Percentiles rank a stretch among this genome's conserved stretches.
Evolutionary conservation across 148 eudicot genomes (phyloP).

Genomic region (Talinum fruticosum): DNA sequence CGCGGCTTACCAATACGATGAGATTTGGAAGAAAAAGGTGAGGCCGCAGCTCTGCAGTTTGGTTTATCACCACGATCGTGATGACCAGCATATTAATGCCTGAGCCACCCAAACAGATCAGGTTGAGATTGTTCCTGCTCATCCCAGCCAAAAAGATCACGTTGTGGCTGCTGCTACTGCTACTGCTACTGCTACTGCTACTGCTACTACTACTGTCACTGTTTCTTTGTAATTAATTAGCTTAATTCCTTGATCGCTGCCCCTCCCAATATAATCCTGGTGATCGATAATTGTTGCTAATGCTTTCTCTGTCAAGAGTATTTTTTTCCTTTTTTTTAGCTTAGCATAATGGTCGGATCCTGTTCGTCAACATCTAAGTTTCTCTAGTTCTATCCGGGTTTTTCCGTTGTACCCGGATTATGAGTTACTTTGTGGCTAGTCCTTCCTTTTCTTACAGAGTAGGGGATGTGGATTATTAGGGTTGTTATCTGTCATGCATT

Average conservation of each 20-base stretch:
- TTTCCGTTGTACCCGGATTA: neutral
- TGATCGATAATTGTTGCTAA: neutral
- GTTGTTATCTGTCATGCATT: neutral
- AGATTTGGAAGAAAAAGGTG: constrained; percentile 9
- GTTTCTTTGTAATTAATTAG: neutral
- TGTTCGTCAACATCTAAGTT: neutral
- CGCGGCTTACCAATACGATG: neutral
- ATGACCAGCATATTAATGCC: neutral
- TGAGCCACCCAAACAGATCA: neutral
- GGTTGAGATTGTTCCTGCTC: neutral
- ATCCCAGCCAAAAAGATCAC: neutral
- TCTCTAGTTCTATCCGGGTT: constrained; percentile 7
- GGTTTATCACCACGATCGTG: neutral
- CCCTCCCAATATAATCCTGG: no score
- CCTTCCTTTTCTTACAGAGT: neutral
- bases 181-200: neutral
- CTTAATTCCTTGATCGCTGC: no score
- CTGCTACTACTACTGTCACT: neutral
- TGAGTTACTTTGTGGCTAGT: neutral
- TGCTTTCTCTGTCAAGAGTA: no score
- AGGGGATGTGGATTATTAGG: neutral
- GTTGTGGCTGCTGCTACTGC: neutral
- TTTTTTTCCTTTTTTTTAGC: neutral
- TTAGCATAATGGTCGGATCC: neutral
- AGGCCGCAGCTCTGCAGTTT: constrained; percentile 3